Base-by-base conservation (phyloP, 2,329 filamentous ascomycete species). In the Aspergillus thermomutatus region DNA sequence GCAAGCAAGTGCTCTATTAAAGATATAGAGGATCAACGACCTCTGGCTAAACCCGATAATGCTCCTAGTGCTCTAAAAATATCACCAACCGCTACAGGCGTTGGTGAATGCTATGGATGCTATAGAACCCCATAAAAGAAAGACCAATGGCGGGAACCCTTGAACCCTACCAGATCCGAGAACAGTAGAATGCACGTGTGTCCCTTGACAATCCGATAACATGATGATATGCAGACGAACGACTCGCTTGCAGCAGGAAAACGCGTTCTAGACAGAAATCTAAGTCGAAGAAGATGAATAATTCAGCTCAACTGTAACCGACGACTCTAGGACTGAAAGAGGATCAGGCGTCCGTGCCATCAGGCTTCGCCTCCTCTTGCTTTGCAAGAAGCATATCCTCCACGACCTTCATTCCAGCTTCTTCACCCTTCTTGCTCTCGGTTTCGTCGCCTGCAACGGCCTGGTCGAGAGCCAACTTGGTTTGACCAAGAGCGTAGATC, bases 391-490 rank as follows among this genome's bases (percentile, higher is more conserved):
- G 69, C 79, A 82, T 79, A 41, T 76, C 75, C 55, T 80, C 79
- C 5, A 82, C 78, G 4, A 72, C 69, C 66, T 79, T 77, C 59
- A 80, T 76, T 1, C 77, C 80, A 51, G 79, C 79, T 31, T 77
- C 77, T 61, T 83, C 79, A 27, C 72, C 63, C 57, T 76, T 77
- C 51, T 80, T 80, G 1, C 82, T 84, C 17, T 78, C 80, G 1
- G 82, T 60, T 45, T 77, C 77, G 3, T 83, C 84, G 1, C 86
- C 87, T 7, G 84, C 83, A 27, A 91, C 86, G 57, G 87, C 81
- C 60, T 88, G 85, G 70, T 97, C 94, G 26, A 99, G 84, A 67
- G 91, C 90, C 56, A 99, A 82, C 79, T 99, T 99, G 66, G 92
- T 95, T 75, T 93, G 85, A 41, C 94, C 96, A 0, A 97, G 85